Percentiles rank a stretch among this genome's conserved stretches.
Evolutionary conservation across 1,284 basidiomycete genomes (phyloP).

Genomic region (Leccinum pallidistipes): DNA sequence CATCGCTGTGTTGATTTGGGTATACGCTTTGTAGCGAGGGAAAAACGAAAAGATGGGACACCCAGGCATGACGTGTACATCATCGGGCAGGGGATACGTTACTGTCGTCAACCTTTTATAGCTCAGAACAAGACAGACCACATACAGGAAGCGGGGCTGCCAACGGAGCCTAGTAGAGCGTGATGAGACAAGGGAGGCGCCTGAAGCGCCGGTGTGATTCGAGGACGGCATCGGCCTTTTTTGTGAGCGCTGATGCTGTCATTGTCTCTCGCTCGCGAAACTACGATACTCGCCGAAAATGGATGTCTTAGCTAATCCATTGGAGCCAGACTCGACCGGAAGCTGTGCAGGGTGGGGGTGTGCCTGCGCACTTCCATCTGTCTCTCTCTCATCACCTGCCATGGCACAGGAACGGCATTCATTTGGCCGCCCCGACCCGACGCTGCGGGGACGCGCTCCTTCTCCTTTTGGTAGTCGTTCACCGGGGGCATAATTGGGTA

Average conservation of each 20-base stretch:
- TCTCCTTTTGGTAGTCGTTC: neutral
- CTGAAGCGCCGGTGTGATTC: conserved; percentile 21
- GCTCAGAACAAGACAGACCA: conserved; percentile 5
- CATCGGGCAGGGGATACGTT: conserved; percentile 3
- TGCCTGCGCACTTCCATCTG: neutral
- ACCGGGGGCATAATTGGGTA: too few relatives aligned
- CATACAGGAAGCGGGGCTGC: conserved; percentile 22
- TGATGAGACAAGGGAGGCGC: conserved; percentile 16
- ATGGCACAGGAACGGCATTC: neutral
- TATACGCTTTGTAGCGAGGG: conserved; percentile 36
- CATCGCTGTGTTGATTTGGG: conserved; percentile 31
- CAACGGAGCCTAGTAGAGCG: conserved; percentile 30
- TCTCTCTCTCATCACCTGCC: neutral
- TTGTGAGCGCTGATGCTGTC: conserved; percentile 28
- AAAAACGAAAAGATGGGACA: conserved; percentile 34
- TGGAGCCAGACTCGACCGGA: neutral
- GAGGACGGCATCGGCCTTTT: conserved; percentile 27
- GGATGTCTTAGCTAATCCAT: conserved; percentile 21
- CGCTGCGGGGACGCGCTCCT: neutral
- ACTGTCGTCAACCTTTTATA: conserved; percentile 26
- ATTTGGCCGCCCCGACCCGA: neutral
- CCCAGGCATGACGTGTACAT: conserved; percentile 29
- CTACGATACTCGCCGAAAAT: conserved; percentile 20
- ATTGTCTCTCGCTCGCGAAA: conserved; percentile 7
- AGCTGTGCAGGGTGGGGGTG: neutral